Evolutionary conservation across 2,329 filamentous ascomycete genomes (phyloP), one percentile per base, ranked within the genome.

Genomic region (Spiromastix sp.): DNA sequence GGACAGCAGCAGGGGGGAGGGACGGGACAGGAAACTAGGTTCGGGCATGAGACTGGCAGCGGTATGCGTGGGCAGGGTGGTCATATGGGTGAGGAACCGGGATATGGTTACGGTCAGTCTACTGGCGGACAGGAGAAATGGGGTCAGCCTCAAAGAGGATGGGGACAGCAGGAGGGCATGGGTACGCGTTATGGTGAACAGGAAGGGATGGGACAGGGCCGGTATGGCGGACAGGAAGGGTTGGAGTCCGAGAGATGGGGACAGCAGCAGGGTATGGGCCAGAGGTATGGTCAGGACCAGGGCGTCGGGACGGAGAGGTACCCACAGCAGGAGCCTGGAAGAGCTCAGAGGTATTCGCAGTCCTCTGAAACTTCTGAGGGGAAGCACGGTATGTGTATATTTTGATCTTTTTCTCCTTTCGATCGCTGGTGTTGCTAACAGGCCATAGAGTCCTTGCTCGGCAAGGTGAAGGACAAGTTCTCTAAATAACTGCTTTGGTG

Each of bases 191-290:
- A 19, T 17, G 2, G n/a, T n/a, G n/a, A n/a, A n/a, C n/a, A n/a
- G n/a, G n/a, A n/a, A n/a, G n/a, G n/a, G n/a, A n/a, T 34, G 9
- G 32, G 32, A 11, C n/a, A 4, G 11, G n/a, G 11, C 15, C 21
- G 33, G 26, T 2, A 27, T 21, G 16, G 15, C 26, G 15, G n/a
- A n/a, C n/a, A n/a, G n/a, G n/a, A n/a, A n/a, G n/a, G n/a, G n/a
- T n/a, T n/a, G n/a, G n/a, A n/a, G n/a, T n/a, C n/a, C n/a, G n/a
- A n/a, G n/a, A n/a, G n/a, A n/a, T n/a, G n/a, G n/a, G n/a, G n/a
- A n/a, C n/a, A n/a, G n/a, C 13, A 16, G 7, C 36, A 41, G 27
- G 36, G 33, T 21, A 34, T 34, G 20, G 31, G 31, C 15, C 8
- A 10, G 7, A n/a, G n/a, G n/a, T 6, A 27, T 10, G 32, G 16